phyloP scores from a whole-genome alignment of 495 filamentous ascomycete species.

The Daldinia bambusicola region DNA sequence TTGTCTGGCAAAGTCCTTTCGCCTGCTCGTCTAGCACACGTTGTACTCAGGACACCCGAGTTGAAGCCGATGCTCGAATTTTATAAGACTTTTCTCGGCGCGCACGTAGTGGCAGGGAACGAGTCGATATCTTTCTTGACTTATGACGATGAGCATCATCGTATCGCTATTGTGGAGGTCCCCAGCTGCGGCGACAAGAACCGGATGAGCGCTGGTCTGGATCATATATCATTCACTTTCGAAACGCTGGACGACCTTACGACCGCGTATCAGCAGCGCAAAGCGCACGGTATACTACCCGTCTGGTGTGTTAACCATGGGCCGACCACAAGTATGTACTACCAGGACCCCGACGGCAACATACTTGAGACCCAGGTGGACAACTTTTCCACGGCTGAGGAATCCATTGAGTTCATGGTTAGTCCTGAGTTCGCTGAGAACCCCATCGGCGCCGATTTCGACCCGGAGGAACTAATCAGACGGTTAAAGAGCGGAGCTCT shows the following conservation, averaged over 20 bases:
- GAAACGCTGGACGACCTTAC: conserved; percentile 45
- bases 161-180: conserved; percentile 52
- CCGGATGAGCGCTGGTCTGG: conserved; percentile 45
- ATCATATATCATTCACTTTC: conserved; percentile 57
- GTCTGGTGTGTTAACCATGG: conserved; percentile 60
- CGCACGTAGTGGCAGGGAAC: conserved; percentile 33
- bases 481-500: conserved; percentile 49
- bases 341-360: conserved; percentile 61
- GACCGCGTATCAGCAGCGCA: conserved; percentile 50
- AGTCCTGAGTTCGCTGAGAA: conserved; percentile 42
- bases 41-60: conserved; percentile 47
- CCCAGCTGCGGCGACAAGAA: conserved; percentile 40
- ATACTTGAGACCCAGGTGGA: conserved; percentile 59
- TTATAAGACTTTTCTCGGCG: conserved; percentile 52
- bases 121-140: conserved; percentile 50
- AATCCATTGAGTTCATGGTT: conserved; percentile 50
- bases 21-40: conserved; percentile 40
- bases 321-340: conserved; percentile 57
- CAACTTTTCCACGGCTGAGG: conserved; percentile 53
- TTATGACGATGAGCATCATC: conserved; percentile 62
- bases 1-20: conserved; percentile 40
- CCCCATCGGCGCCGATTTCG: conserved; percentile 52
- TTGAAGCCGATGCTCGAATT: conserved; percentile 47
- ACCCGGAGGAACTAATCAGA: conserved; percentile 52
- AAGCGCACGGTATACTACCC: conserved; percentile 51